Conservation (phyloP, 306 rosid species). For the Casuarina equisetifolia region DNA sequence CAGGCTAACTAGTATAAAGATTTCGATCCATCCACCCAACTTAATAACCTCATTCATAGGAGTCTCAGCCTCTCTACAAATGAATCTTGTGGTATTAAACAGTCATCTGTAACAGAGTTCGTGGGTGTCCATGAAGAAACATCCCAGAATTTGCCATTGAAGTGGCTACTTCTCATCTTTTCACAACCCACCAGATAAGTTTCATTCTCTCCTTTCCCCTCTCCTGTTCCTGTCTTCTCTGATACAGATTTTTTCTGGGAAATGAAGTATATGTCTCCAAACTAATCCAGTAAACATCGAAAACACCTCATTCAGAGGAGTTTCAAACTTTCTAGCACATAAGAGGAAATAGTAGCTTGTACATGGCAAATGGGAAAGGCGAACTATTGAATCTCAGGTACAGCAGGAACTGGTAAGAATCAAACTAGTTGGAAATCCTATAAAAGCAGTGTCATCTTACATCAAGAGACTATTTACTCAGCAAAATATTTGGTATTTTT, state of each 20-base stretch:
- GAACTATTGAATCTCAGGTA: background rate
- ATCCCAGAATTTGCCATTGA: too few relatives aligned
- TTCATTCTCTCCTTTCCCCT: too few relatives aligned
- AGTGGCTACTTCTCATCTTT: too few relatives aligned
- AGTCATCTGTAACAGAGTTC: too few relatives aligned
- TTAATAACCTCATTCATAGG: background rate
- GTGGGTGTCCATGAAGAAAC: too few relatives aligned
- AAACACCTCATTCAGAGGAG: background rate
- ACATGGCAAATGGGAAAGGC: background rate
- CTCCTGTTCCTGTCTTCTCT: too few relatives aligned
- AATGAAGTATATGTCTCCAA: background rate
- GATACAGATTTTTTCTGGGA: background rate
- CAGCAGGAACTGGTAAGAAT: background rate
- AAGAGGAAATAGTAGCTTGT: background rate
- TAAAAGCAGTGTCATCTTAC: background rate
- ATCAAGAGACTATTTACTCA: slow-evolving; percentile 13
- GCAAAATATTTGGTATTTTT: background rate
- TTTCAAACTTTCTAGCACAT: background rate
- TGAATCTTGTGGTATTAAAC: background rate
- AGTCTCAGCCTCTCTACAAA: background rate
- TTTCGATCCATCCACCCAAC: background rate
- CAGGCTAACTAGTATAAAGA: background rate
- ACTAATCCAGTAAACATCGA: background rate
- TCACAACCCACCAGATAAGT: too few relatives aligned
- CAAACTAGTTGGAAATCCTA: background rate